Percentiles rank a stretch among this genome's conserved stretches.
Evolutionary conservation across 2,329 filamentous ascomycete genomes (phyloP).

Genomic region (Talaromyces sp.): DNA sequence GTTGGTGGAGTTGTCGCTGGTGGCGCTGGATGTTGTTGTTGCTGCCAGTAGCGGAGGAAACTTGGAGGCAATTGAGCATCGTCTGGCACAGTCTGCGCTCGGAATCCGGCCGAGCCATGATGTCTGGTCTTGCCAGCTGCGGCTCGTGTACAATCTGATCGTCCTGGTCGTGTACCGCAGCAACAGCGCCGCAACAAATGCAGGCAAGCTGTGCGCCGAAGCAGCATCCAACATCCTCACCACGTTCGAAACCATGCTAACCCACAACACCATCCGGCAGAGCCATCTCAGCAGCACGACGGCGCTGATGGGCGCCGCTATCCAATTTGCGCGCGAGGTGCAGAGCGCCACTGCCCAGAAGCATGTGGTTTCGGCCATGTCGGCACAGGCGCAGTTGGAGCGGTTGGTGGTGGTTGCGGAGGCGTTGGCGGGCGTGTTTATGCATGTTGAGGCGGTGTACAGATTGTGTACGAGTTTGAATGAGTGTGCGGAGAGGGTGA

Average conservation of each 20-base stretch:
- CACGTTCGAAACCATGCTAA: background rate
- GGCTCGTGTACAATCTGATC: slow-evolving; percentile 1
- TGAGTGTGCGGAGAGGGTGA: background rate
- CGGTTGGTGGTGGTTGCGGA: background rate
- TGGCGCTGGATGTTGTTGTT: background rate
- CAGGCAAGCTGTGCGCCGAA: background rate
- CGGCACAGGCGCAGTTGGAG: background rate
- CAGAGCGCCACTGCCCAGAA: background rate
- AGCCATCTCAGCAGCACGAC: background rate
- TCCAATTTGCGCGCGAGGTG: slow-evolving; percentile 3
- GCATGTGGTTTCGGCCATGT: background rate
- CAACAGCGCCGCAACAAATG: background rate
- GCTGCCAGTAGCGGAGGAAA: background rate
- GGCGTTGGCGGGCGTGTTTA: background rate
- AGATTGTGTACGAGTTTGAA: background rate
- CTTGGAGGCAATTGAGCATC: background rate
- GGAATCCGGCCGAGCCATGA: background rate
- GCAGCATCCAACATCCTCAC: slow-evolving; percentile 3
- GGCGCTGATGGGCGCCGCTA: slow-evolving; percentile 2
- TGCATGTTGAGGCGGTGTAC: slow-evolving; percentile 1
- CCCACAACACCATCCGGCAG: background rate
- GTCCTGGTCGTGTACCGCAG: slow-evolving; percentile 1
- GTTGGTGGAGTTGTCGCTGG: background rate
- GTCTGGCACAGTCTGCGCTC: background rate
- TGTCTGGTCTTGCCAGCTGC: slow-evolving; percentile 2